Evolutionary conservation across 139 green algal species (phyloP).

Genomic region (Astrephomene gubernaculifera): DNA sequence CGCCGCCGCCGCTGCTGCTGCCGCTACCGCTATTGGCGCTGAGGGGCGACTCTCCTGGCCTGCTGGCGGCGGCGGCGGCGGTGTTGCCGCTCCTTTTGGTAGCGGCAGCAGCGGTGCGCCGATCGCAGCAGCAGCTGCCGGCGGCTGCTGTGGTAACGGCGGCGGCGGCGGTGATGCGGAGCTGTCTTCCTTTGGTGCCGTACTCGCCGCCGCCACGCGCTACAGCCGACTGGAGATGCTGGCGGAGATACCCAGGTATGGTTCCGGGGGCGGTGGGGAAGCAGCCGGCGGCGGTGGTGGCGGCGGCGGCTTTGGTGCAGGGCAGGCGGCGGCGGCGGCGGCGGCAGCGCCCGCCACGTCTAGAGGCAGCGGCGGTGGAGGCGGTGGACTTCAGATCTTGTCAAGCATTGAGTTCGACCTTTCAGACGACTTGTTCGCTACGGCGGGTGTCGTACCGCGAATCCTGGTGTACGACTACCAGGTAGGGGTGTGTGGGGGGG

Average conservation of each 20-base stretch:
- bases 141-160: no score
- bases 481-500: background rate
- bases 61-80: no score
- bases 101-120: no score
- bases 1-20: no score
- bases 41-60: no score
- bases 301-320: background rate
- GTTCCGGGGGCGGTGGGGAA: background rate
- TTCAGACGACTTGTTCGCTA: constrained; percentile 92
- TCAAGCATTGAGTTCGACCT: constrained; percentile 87
- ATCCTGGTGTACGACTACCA: constrained; percentile 44
- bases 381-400: constrained; percentile 72
- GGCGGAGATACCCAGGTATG: constrained; percentile 60
- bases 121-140: no score
- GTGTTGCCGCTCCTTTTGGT: no score
- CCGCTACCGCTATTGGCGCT: no score
- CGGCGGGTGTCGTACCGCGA: constrained; percentile 58
- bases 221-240: constrained; percentile 62
- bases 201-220: constrained; percentile 70
- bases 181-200: constrained; percentile 67
- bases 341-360: background rate
- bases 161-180: constrained; percentile 20
- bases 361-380: background rate
- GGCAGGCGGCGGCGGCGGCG: background rate
- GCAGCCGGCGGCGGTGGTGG: background rate